Percentiles rank a stretch among this genome's conserved stretches.
Conservation (phyloP, 106 monocot genomes). For the Dendrobium catenatum region DNA sequence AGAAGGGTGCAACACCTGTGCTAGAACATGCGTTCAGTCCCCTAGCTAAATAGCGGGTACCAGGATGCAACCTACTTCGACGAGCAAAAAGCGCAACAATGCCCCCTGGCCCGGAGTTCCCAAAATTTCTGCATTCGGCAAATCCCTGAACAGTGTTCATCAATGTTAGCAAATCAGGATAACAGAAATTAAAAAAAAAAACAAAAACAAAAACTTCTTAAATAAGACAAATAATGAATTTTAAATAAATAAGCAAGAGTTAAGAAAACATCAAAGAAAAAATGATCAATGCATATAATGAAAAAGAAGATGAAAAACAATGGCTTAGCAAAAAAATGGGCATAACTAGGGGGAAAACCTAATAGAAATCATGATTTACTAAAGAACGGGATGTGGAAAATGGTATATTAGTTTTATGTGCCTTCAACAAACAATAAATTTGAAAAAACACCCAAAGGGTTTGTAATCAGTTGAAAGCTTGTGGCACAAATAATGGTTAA, state of each 20-base stretch:
- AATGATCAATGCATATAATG: neutral
- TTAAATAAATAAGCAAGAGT: neutral
- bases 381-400: neutral
- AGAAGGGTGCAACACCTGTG: constrained; percentile 44
- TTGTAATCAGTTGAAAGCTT: neutral
- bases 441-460: neutral
- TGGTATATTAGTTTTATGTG: neutral
- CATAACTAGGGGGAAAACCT: neutral
- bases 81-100: constrained; percentile 82
- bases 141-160: constrained; percentile 63
- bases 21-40: constrained; percentile 93
- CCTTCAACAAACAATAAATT: neutral
- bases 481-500: neutral
- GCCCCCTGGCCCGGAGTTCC: constrained; percentile 38
- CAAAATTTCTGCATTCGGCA: constrained; percentile 78
- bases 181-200: neutral
- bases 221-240: neutral
- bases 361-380: neutral
- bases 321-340: neutral
- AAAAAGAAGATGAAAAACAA: neutral
- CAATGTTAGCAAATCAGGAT: neutral
- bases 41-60: constrained; percentile 95
- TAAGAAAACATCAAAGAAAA: neutral
- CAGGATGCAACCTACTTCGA: constrained; percentile 97
- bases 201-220: neutral